Base-by-base conservation (phyloP, 164 flowering plant species). In the Paratinospora sagittata region DNA sequence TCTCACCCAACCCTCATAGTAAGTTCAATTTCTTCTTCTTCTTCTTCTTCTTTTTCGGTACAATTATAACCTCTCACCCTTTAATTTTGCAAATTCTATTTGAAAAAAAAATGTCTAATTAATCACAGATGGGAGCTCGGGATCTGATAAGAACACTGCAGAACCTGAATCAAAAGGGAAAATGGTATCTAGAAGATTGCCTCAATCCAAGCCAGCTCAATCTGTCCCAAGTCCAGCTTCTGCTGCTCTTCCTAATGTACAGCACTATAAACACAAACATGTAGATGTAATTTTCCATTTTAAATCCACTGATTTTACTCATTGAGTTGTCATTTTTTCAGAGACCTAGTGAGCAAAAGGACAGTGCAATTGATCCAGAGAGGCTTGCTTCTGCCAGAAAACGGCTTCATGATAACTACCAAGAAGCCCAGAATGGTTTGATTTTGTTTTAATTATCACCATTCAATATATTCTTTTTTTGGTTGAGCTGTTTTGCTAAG, bases 361-460 rank as follows among this genome's bases (percentile, higher is more conserved):
- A 83, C 39, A 72, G 52, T 65, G 61, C 58, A 14, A 77, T 81
- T 70, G 97, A 95, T 75, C 69, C 80, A n/a, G 96, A 87, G 23
- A 92, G 76, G 82, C 83, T 95, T 24, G 97, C 92, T 63, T 87
- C 97, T 13, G 99, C 98, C 1, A 84, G 93, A 70, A 91, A 75
- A 72, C 79, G 99, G 74, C 98, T 90, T 75, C 97, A 90, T 16
- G 95, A 81, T 62, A 93, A 88, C 75, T 93, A 92, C 84, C 88
- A 87, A 84, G 93, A 91, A 82, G 94, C 90, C 55, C 85, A 89
- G 78, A 96, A 96, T 85, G 99, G 99, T 96, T 73, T 67, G 58
- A 45, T 27, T 43, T 37, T 30, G 26, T 17, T 19, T 33, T 52
- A 21, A 1, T 2, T 30, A 36, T 23, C 27, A 24, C 17, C 41